phyloP scores from a whole-genome alignment of 768 basidiomycete species.

The Phanerochaete carnosa region DNA sequence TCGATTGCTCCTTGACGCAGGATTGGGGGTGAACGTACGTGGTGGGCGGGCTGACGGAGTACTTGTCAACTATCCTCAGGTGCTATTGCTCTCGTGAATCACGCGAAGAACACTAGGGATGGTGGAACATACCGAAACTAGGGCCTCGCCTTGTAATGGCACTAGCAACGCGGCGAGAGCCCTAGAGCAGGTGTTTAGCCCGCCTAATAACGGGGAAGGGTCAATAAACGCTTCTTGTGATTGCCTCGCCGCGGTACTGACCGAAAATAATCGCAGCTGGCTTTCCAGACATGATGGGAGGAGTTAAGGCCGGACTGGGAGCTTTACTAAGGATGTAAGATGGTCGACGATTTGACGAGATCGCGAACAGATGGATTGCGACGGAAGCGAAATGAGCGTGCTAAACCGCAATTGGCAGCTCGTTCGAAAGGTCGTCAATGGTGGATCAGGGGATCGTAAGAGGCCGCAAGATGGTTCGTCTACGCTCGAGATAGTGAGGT shows the following conservation, averaged over 20 bases:
- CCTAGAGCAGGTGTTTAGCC: slow-evolving; percentile 76
- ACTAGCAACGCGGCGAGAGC: slow-evolving; percentile 66
- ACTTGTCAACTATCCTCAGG: slow-evolving; percentile 72
- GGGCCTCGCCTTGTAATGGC: slow-evolving; percentile 60
- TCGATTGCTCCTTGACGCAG: slow-evolving; percentile 13
- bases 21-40: slow-evolving; percentile 44
- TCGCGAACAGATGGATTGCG: slow-evolving; percentile 17
- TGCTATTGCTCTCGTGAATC: slow-evolving; percentile 38
- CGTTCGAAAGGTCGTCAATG: neutral
- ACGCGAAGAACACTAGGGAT: neutral
- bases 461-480: neutral
- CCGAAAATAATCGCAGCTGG: slow-evolving; percentile 79
- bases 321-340: slow-evolving; percentile 1
- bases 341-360: slow-evolving; percentile 25
- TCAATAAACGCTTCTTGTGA: neutral
- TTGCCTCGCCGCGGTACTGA: slow-evolving; percentile 31
- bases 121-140: slow-evolving; percentile 61
- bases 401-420: slow-evolving; percentile 10
- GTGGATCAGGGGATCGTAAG: slow-evolving; percentile 1
- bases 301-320: slow-evolving; percentile 4
- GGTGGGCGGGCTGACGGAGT: slow-evolving; percentile 68
- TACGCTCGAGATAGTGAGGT: neutral
- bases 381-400: slow-evolving; percentile 14
- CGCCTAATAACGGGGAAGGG: slow-evolving; percentile 45
- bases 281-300: slow-evolving; percentile 38